Conservation (phyloP, 2,329 filamentous ascomycete genomes). For the Herpotrichia juniperi region DNA sequence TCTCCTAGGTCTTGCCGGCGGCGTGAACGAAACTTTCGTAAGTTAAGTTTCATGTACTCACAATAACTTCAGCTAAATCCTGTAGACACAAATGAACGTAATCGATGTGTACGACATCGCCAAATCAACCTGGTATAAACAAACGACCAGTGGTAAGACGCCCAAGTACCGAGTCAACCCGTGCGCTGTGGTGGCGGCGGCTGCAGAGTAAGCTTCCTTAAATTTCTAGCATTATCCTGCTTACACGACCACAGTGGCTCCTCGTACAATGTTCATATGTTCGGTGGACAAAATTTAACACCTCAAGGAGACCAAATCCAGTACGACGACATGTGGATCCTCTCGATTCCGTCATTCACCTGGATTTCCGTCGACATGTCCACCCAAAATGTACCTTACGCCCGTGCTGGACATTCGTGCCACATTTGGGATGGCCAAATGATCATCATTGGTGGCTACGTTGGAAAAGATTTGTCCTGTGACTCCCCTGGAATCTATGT, state of each 20-base stretch:
- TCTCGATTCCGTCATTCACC: slow-evolving; percentile 79
- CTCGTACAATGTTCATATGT: slow-evolving; percentile 79
- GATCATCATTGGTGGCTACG: slow-evolving; percentile 76
- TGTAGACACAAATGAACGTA: slow-evolving; percentile 68
- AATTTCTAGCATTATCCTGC: background rate
- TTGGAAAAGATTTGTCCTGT: slow-evolving; percentile 65
- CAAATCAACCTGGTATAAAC: slow-evolving; percentile 73
- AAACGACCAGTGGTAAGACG: slow-evolving; percentile 66
- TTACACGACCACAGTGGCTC: slow-evolving; percentile 57
- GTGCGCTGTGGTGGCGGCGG: slow-evolving; percentile 76
- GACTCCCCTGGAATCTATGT: slow-evolving; percentile 74
- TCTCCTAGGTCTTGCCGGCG: slow-evolving; percentile 78
- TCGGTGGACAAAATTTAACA: slow-evolving; percentile 75
- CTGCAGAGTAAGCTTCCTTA: slow-evolving; percentile 60
- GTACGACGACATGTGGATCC: slow-evolving; percentile 78
- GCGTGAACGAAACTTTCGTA: slow-evolving; percentile 70
- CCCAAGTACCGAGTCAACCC: slow-evolving; percentile 67
- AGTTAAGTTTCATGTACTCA: slow-evolving; percentile 23
- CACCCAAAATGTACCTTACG: slow-evolving; percentile 57
- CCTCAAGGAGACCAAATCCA: slow-evolving; percentile 64
- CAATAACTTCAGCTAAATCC: slow-evolving; percentile 12
- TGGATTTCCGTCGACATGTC: slow-evolving; percentile 72
- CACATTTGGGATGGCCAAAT: slow-evolving; percentile 82
- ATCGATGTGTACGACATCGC: slow-evolving; percentile 84
- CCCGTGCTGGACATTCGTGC: slow-evolving; percentile 75